Conservation (phyloP, 169 alveolate genomes). For the Cryptosporidium baileyi region DNA sequence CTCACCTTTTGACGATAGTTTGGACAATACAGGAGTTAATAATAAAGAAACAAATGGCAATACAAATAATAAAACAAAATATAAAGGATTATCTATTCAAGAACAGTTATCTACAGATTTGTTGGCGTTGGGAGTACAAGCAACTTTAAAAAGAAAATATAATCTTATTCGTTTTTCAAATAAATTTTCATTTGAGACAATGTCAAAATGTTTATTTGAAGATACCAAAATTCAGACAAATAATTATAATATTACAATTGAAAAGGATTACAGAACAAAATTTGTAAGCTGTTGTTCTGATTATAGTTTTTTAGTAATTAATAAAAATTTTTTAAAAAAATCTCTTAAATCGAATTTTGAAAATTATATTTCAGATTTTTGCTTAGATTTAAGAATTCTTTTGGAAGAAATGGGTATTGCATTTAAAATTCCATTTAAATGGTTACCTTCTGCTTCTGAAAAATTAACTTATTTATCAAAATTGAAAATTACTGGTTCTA, state of each 20-base stretch:
- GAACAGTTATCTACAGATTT: slow-evolving; percentile 55
- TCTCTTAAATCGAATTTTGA: not conserved
- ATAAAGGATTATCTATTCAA: slow-evolving; percentile 38
- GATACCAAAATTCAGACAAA: not conserved
- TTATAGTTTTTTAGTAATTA: not conserved
- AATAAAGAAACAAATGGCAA: not conserved
- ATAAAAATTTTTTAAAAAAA: not conserved
- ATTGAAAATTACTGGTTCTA: slow-evolving; percentile 32
- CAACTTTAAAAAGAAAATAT: slow-evolving; percentile 43
- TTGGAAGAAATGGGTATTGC: slow-evolving; percentile 42
- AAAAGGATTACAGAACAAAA: not conserved
- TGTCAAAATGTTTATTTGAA: slow-evolving; percentile 24
- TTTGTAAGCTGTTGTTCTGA: slow-evolving; percentile 19
- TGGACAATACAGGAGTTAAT: not conserved
- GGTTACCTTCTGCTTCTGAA: slow-evolving; percentile 58
- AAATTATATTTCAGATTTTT: not conserved
- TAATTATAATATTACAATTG: not conserved
- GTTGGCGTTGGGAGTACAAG: slow-evolving; percentile 54
- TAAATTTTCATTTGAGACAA: slow-evolving; percentile 44
- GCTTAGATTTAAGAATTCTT: slow-evolving; percentile 3
- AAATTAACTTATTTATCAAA: slow-evolving; percentile 27
- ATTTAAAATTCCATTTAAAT: slow-evolving; percentile 36
- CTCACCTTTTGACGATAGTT: not conserved
- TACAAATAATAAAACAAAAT: not conserved
- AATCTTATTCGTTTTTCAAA: not conserved